Evolutionary conservation across 2,329 filamentous ascomycete genomes (phyloP).

Genomic region (Chaetomium strumarium): DNA sequence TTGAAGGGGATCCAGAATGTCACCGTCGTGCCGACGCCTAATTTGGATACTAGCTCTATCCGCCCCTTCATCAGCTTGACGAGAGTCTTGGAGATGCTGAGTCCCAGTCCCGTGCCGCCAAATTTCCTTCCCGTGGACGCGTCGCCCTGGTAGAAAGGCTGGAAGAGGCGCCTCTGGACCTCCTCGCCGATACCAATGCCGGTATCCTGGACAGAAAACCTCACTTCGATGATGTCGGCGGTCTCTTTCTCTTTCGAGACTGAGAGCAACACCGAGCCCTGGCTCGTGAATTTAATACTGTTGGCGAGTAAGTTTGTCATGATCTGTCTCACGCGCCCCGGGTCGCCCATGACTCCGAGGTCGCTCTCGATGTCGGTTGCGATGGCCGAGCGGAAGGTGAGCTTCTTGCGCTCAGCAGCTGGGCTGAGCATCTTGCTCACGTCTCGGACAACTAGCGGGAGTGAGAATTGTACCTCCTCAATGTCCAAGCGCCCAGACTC

Average conservation of each 20-base stretch:
- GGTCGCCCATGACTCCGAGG: conserved; percentile 79
- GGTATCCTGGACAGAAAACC: conserved; percentile 69
- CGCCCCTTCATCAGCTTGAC: conserved; percentile 72
- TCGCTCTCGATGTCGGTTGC: conserved; percentile 57
- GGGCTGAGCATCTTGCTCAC: conserved; percentile 85
- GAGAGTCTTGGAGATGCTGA: conserved; percentile 77
- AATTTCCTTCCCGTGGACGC: conserved; percentile 73
- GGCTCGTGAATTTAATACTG: conserved; percentile 67
- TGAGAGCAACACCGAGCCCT: conserved; percentile 61
- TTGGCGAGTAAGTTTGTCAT: conserved; percentile 74
- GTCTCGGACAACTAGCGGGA: conserved; percentile 67
- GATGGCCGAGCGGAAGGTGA: conserved; percentile 64
- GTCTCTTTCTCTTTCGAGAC: conserved; percentile 60
- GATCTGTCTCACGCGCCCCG: conserved; percentile 76
- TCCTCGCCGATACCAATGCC: conserved; percentile 79
- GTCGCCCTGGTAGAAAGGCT: conserved; percentile 77
- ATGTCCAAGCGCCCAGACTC: conserved; percentile 72
- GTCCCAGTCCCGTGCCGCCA: conserved; percentile 69
- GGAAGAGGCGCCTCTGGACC: conserved; percentile 66
- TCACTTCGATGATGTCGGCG: conserved; percentile 58
- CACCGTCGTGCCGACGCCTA: conserved; percentile 65
- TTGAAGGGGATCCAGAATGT: conserved; percentile 73
- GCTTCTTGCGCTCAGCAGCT: conserved; percentile 71
- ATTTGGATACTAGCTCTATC: conserved; percentile 63
- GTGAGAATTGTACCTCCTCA: conserved; percentile 73